Conservation (phyloP, 2,329 filamentous ascomycete species). For the Nemania sp. region DNA sequence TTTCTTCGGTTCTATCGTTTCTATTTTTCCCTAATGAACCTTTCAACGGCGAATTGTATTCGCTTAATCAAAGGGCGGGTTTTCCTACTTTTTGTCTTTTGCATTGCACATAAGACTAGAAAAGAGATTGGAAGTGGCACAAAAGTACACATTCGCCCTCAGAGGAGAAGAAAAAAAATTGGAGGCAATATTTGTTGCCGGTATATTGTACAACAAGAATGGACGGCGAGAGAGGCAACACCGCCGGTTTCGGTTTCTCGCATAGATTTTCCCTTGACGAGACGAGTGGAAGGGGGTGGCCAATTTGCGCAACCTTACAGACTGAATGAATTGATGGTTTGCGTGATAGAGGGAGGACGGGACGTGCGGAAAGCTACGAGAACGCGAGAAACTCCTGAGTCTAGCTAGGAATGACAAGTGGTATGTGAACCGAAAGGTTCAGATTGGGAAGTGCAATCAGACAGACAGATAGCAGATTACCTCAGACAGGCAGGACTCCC, state of each 20-base stretch:
- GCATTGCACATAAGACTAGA: conserved; percentile 35
- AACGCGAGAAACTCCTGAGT: conserved; percentile 6
- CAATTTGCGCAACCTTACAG: conserved; percentile 32
- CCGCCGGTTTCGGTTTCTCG: conserved; percentile 26
- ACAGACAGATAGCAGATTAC: conserved; percentile 18
- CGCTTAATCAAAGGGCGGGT: conserved; percentile 31
- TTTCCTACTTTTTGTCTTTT: conserved; percentile 25
- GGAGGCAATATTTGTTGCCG: conserved; percentile 17
- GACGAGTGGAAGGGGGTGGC: conserved; percentile 17
- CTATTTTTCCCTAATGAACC: conserved; percentile 17
- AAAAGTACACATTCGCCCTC: conserved; percentile 27
- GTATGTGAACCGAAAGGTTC: conserved; percentile 3
- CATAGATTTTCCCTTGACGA: conserved; percentile 30
- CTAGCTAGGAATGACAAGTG: conserved; percentile 14
- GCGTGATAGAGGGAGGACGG: conserved; percentile 9
- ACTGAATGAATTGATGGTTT: conserved; percentile 35
- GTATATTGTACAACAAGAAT: conserved; percentile 37
- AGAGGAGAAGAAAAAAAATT: conserved; percentile 24
- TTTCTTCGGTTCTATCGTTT: conserved; percentile 20
- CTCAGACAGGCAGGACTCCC: background rate
- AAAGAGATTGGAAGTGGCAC: conserved; percentile 32
- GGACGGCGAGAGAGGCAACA: conserved; percentile 14
- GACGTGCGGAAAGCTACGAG: background rate
- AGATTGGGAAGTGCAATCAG: conserved; percentile 10
- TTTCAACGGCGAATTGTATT: conserved; percentile 18